Evolutionary conservation across 768 basidiomycete species (phyloP).

Genomic region (Boletus tomentosulus): DNA sequence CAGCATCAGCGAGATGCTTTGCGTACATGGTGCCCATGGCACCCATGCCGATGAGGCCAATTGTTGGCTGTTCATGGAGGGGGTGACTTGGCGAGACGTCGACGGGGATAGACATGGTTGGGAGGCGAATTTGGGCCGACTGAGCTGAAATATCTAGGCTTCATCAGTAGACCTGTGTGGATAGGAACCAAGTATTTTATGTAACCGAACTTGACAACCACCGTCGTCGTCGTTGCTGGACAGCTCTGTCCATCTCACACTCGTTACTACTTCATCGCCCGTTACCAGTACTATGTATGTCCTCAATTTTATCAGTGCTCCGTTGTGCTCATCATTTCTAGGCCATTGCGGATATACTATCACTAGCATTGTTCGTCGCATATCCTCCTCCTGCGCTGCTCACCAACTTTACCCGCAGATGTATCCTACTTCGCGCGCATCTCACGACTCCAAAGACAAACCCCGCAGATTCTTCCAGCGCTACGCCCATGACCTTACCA

Average conservation of each 20-base stretch:
- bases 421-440: too few relatives aligned
- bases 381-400: too few relatives aligned
- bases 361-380: too few relatives aligned
- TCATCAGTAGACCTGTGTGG: background rate
- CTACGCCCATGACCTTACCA: conserved; percentile 6
- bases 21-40: conserved; percentile 98
- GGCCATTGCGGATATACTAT: too few relatives aligned
- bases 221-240: too few relatives aligned
- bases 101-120: conserved; percentile 16
- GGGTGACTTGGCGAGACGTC: conserved; percentile 34
- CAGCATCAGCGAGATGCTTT: conserved; percentile 64
- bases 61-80: conserved; percentile 57
- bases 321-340: background rate
- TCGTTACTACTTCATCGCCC: conserved; percentile 4
- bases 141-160: background rate
- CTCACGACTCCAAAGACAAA: too few relatives aligned
- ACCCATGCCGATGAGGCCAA: conserved; percentile 96
- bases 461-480: conserved; percentile 6
- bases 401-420: too few relatives aligned
- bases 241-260: background rate
- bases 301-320: too few relatives aligned
- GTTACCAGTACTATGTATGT: too few relatives aligned
- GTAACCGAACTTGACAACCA: background rate
- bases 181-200: background rate
- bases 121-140: background rate